Evolutionary conservation across 2,329 filamentous ascomycete genomes (phyloP), one percentile per base, ranked within the genome.

Genomic region (Fusarium sp.): DNA sequence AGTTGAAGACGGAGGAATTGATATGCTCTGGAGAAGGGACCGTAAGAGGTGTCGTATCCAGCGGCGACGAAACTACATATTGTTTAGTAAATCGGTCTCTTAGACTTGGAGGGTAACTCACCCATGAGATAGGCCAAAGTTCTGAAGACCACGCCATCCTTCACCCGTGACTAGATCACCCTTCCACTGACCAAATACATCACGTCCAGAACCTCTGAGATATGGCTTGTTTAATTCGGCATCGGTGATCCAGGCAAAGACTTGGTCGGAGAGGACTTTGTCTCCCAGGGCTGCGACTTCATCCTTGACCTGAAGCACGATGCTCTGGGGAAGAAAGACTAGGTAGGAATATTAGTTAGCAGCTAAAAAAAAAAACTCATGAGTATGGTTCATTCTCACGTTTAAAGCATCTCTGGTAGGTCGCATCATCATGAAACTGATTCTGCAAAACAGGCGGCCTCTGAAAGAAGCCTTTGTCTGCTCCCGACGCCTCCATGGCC

Each of bases 191-290:
- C 92, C 91, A 78, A 93, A 93, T 0, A 88, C 87, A 76, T 91
- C 88, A 12, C 89, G 85, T 2, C 89, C 87, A 46, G 86, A 86
- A 5, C 87, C 87, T 55, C 83, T 84, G 9, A 93, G 80, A 35
- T 90, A 89, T 0, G 92, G 91, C 51, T 88, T 87, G 71, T 92
- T 91, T 46, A 83, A 85, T 79, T 94, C 92, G 1, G 92, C 89
- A 78, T 94, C 90, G 0, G 88, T 87, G 20, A 92, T 80, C 81
- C 86, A 89, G 70, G 85, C 79, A 51, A 92, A 86, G n/a, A 91
- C 82, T 53, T 85, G 79, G 22, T 87, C 84, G 0, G 87, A 85
- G 27, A 92, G 80, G 11, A 90, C 87, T 31, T 88, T 84, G 20
- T 86, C 80, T 49, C 86, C 89, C 33, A 91, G 84, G 10, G 81